Percentiles rank a stretch among this genome's conserved stretches.
These are phyloP conservation scores for Leucoagaricus sp. DNA, from an alignment of 1,284 basidiomycete genomes.

Conservation along the genomic window DNA sequence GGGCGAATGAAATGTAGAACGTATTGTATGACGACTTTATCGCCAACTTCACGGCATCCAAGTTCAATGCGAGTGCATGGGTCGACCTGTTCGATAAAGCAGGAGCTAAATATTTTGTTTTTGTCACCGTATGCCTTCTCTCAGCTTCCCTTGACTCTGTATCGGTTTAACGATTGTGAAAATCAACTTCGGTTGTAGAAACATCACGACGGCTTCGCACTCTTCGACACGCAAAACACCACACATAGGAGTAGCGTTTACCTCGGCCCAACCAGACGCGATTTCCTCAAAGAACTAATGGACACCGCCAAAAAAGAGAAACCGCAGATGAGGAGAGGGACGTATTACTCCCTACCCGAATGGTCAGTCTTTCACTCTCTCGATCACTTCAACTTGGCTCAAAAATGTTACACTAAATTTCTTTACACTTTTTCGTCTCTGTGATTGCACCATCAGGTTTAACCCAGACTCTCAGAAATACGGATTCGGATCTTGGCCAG, in stretches of 20 bases:
- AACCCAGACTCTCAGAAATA: conserved; percentile 55
- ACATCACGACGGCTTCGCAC: conserved; percentile 50
- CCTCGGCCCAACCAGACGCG: conserved; percentile 51
- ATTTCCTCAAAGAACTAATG: conserved; percentile 55
- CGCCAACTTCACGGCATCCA: conserved; percentile 48
- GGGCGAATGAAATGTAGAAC: no score
- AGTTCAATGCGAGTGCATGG: conserved; percentile 57
- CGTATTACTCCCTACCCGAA: conserved; percentile 54
- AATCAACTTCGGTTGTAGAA: conserved; percentile 31
- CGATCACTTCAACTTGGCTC: not conserved
- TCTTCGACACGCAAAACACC: conserved; percentile 57
- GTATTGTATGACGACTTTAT: conserved; percentile 62
- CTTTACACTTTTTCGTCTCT: no score
- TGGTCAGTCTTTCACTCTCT: conserved; percentile 35
- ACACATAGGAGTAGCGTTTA: conserved; percentile 50
- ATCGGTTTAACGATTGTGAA: not conserved
- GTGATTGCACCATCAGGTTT: conserved; percentile 37
- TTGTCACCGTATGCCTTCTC: conserved; percentile 44
- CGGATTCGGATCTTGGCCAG: conserved; percentile 53
- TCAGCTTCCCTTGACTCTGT: not conserved
- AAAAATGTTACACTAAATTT: not conserved
- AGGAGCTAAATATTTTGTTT: conserved; percentile 64
- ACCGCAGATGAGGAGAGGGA: conserved; percentile 50
- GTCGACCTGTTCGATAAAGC: conserved; percentile 53
- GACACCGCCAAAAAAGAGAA: conserved; percentile 49